Evolutionary conservation across 108 stramenopile genomes (phyloP).

Genomic region (Fistulifera solaris): DNA sequence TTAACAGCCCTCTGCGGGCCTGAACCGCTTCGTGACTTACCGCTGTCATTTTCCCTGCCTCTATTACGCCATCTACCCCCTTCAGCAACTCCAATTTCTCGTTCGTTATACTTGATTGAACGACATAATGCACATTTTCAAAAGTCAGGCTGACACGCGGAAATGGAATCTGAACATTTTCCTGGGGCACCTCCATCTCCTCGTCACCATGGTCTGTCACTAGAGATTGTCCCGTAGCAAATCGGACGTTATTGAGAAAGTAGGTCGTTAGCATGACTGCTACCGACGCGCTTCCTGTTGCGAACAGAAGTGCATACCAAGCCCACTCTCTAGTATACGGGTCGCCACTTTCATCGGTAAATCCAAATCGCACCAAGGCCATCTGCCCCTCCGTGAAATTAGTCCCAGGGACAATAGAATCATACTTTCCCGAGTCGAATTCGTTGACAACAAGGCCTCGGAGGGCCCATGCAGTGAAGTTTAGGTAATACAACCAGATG

Average conservation of each 20-base stretch:
- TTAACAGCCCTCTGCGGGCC: too few species aligned
- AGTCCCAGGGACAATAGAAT: constrained; percentile 15
- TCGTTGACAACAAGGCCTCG: constrained; percentile 49
- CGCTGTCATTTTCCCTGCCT: constrained; percentile 64
- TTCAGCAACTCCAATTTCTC: constrained; percentile 53
- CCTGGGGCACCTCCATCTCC: not conserved
- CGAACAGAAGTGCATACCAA: constrained; percentile 19
- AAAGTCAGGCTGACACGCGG: constrained; percentile 50
- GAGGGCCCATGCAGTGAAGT: constrained; percentile 47
- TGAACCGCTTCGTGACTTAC: too few species aligned
- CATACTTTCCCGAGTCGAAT: constrained; percentile 42
- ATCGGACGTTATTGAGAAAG: constrained; percentile 11
- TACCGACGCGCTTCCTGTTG: constrained; percentile 4
- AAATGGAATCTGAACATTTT: constrained; percentile 20
- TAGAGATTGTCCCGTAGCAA: constrained; percentile 14
- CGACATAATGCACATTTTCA: constrained; percentile 45
- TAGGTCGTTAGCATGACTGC: constrained; percentile 1
- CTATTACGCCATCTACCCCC: constrained; percentile 44
- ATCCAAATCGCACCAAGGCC: constrained; percentile 33
- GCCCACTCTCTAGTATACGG: constrained; percentile 35
- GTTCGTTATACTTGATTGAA: constrained; percentile 42
- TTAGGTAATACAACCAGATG: constrained; percentile 64
- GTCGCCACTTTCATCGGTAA: constrained; percentile 9
- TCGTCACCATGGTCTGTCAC: constrained; percentile 13
- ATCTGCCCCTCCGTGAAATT: constrained; percentile 34